Conservation (phyloP, 2,329 filamentous ascomycete species). For the Paramyrothecium roridum region DNA sequence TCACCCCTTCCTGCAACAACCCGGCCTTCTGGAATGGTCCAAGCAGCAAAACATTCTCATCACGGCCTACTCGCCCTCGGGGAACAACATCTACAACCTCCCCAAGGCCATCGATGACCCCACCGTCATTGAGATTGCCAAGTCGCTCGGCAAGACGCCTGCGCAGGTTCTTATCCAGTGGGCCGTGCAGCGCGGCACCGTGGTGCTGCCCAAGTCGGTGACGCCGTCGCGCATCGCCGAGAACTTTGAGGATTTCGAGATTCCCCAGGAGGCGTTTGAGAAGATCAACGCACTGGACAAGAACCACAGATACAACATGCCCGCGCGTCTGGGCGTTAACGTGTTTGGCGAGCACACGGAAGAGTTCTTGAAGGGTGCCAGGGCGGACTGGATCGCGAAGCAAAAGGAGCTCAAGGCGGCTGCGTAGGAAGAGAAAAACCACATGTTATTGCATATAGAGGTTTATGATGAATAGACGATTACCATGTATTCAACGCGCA, state of each 20-base stretch:
- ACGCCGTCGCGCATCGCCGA: slow-evolving; percentile 64
- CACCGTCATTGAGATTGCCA: slow-evolving; percentile 48
- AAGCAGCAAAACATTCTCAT: slow-evolving; percentile 47
- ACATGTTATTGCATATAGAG: not conserved
- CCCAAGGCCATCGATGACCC: slow-evolving; percentile 50
- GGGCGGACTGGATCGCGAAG: slow-evolving; percentile 8
- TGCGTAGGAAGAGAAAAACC: not conserved
- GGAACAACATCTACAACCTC: slow-evolving; percentile 45
- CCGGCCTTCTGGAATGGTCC: slow-evolving; percentile 51
- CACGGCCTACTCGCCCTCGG: slow-evolving; percentile 59
- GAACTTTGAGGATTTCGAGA: slow-evolving; percentile 48
- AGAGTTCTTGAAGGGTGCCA: slow-evolving; percentile 4
- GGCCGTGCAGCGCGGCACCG: slow-evolving; percentile 64
- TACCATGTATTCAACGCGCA: not conserved
- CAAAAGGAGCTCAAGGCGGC: slow-evolving; percentile 6
- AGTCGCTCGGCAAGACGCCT: slow-evolving; percentile 46
- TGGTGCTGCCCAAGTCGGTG: slow-evolving; percentile 68
- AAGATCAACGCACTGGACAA: slow-evolving; percentile 34
- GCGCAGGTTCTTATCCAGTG: slow-evolving; percentile 53
- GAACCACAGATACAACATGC: slow-evolving; percentile 40
- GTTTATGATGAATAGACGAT: not conserved
- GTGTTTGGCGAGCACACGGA: slow-evolving; percentile 35
- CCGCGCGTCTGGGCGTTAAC: slow-evolving; percentile 35
- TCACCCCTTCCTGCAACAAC: slow-evolving; percentile 43
- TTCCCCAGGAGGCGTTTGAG: slow-evolving; percentile 31